Evolutionary conservation across 2,329 filamentous ascomycete genomes (phyloP).

Genomic region (Clonostachys chloroleuca): DNA sequence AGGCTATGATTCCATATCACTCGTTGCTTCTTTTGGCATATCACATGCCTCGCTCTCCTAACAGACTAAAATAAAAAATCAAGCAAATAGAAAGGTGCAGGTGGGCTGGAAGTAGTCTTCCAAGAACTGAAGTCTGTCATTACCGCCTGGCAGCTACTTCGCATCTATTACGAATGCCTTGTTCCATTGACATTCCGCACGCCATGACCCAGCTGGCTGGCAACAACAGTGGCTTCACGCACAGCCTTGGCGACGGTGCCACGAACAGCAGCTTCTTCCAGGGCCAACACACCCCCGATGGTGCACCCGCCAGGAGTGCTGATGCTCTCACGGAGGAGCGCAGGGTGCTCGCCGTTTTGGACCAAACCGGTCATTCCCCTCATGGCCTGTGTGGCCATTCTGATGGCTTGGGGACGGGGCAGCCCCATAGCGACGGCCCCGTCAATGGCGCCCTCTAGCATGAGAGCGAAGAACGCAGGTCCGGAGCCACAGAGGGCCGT

Average conservation of each 20-base stretch:
- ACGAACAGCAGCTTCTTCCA: conserved; percentile 70
- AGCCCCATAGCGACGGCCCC: conserved; percentile 77
- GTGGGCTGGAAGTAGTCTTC: no score
- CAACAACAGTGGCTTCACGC: conserved; percentile 66
- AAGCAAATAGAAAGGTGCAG: no score
- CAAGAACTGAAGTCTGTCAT: not conserved
- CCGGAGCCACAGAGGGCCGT: conserved; percentile 73
- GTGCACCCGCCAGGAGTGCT: conserved; percentile 74
- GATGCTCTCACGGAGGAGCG: conserved; percentile 71
- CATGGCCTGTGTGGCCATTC: conserved; percentile 79
- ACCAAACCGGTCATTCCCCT: conserved; percentile 67
- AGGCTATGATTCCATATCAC: no score
- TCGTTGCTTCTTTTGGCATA: not conserved
- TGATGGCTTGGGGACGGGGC: conserved; percentile 65
- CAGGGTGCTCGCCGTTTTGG: conserved; percentile 69
- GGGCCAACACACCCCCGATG: conserved; percentile 66
- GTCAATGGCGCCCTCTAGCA: conserved; percentile 72
- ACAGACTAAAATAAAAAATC: no score
- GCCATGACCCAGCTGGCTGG: conserved; percentile 51
- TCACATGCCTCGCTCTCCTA: no score
- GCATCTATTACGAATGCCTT: conserved; percentile 5
- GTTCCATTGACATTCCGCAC: conserved; percentile 30
- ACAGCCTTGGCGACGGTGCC: conserved; percentile 65
- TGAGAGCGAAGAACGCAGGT: conserved; percentile 71
- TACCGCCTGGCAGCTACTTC: not conserved